Evolutionary conservation across 768 basidiomycete species (phyloP), one percentile per base, ranked within the genome.

Genomic region (Suillus spraguei): DNA sequence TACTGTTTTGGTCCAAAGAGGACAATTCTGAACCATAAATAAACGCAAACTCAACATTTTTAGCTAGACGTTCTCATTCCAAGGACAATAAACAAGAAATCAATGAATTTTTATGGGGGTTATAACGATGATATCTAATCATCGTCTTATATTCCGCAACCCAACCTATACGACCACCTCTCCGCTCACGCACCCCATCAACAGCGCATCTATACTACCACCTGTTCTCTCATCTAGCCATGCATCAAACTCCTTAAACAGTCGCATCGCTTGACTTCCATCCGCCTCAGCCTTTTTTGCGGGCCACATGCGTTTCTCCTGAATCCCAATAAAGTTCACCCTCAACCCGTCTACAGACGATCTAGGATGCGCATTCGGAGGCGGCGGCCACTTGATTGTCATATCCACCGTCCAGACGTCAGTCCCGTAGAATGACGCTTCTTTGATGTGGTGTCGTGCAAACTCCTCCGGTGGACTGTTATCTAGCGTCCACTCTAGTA

Each of bases 371-470:
- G 24, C 11, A 0, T 41, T 58, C 36, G 53, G 50, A 8, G 62
- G 59, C 0, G 69, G 50, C 7, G 82, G 79, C 14, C 88, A 74
- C 71, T 88, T 85, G 60, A 94, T 75, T 36, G 88, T 84, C 64
- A 98, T 79, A 66, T 92, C 84, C 47, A 97, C 77, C 0, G 82
- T 78, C 85, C 92, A 96, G 0, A 81, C 80, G 62, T 92, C 85
- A 11, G 83, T 82, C 1, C 89, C 90, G 67, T 93, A 94, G 74
- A 92, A 94, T 3, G 95, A 94, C 0, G 86, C 94, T 73, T 96
- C 94, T 72, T 95, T 97, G 77, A 98, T 85, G 68, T 95, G 92
- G 70, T 99, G 97, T 9, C 95, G 84, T 8, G 84, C 84, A 67
- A 82, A 79, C 62, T 92, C 90, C 60, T 86, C 75, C 0, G 94